phyloP scores from a whole-genome alignment of 2,329 filamentous ascomycete species.

The Epichloe uncinata region DNA sequence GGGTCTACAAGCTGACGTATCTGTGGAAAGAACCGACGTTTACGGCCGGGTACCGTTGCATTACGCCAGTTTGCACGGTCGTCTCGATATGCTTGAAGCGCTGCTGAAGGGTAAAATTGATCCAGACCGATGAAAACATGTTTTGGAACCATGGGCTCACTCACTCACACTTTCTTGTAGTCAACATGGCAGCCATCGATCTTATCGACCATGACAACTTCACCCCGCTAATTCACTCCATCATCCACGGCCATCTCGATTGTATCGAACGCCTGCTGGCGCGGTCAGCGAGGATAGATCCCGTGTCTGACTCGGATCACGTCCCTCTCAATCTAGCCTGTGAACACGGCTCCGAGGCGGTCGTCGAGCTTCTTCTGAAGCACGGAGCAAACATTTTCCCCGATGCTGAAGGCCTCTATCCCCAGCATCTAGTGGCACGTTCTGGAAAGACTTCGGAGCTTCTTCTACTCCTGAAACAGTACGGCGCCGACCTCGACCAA shows the following conservation, averaged over 20 bases:
- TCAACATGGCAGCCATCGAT: slow-evolving; percentile 64
- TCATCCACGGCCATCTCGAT: slow-evolving; percentile 71
- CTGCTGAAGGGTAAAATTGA: slow-evolving; percentile 46
- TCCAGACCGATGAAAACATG: too few relatives aligned
- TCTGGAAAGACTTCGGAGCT: slow-evolving; percentile 73
- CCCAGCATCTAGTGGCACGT: slow-evolving; percentile 90
- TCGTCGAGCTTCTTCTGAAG: slow-evolving; percentile 73
- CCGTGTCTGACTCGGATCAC: slow-evolving; percentile 75
- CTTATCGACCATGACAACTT: slow-evolving; percentile 98
- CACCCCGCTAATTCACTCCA: slow-evolving; percentile 87
- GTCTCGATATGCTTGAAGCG: slow-evolving; percentile 67
- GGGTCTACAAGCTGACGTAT: slow-evolving; percentile 62
- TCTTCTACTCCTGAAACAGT: slow-evolving; percentile 65
- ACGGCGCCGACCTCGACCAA: slow-evolving; percentile 83
- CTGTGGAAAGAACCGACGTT: slow-evolving; percentile 72
- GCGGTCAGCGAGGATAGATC: slow-evolving; percentile 73
- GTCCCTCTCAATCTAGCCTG: slow-evolving; percentile 91
- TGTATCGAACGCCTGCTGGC: slow-evolving; percentile 70
- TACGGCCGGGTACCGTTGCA: slow-evolving; percentile 90
- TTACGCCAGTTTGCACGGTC: slow-evolving; percentile 91
- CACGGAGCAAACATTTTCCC: slow-evolving; percentile 73
- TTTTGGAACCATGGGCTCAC: not conserved
- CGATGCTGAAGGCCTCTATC: slow-evolving; percentile 90
- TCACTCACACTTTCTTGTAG: slow-evolving; percentile 22
- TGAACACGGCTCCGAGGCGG: slow-evolving; percentile 75